These are phyloP conservation scores for Ormosia emarginata DNA, from an alignment of 306 rosid species.

Conservation along the genomic window DNA sequence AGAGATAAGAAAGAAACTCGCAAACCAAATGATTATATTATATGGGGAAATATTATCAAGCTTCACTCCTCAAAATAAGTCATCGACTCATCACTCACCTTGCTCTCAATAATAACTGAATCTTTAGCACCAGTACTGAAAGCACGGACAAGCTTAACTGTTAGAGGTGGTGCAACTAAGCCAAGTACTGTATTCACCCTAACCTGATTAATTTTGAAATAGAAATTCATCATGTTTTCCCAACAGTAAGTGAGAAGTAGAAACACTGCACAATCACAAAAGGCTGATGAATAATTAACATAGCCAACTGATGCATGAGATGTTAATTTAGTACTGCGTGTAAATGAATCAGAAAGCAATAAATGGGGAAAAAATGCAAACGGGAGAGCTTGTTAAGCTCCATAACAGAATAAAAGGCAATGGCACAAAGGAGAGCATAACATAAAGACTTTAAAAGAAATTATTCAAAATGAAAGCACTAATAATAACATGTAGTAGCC, in stretches of 20 bases:
- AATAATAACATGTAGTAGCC: not conserved
- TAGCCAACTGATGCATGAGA: not conserved
- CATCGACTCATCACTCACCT: slow-evolving; percentile 41
- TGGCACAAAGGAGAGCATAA: not conserved
- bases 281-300: not conserved
- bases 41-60: not conserved
- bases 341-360: slow-evolving; percentile 10
- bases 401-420: not conserved
- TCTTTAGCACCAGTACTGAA: slow-evolving; percentile 59
- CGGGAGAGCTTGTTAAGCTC: not conserved
- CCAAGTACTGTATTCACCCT: slow-evolving; percentile 89
- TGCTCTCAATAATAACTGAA: slow-evolving; percentile 53
- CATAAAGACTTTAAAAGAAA: not conserved
- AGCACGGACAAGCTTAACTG: slow-evolving; percentile 78
- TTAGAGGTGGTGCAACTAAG: slow-evolving; percentile 79
- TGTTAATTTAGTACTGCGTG: not conserved
- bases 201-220: slow-evolving; percentile 55
- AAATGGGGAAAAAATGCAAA: not conserved
- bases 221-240: slow-evolving; percentile 9
- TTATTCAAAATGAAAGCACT: not conserved
- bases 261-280: not conserved
- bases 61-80: slow-evolving; percentile 18
- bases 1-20: slow-evolving; percentile 2
- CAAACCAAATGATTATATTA: not conserved
- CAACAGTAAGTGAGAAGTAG: not conserved